Conservation (phyloP, 352 stramenopile genomes). For the Phytophthora agathidicida region DNA sequence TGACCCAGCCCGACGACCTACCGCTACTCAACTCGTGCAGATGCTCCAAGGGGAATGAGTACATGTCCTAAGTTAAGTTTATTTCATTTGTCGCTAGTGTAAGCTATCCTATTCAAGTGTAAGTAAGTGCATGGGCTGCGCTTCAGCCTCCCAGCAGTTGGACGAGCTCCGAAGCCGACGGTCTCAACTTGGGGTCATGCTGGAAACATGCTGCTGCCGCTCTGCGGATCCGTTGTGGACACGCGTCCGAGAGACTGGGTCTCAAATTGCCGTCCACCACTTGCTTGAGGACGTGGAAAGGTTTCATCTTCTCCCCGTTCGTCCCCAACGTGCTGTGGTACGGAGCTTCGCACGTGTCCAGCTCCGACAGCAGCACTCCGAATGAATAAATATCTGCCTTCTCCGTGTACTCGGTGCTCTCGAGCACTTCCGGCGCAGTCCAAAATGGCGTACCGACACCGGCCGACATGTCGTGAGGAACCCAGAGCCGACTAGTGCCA, state of each 20-base stretch:
- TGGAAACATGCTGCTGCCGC: conserved; percentile 52
- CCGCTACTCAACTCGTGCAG: conserved; percentile 20
- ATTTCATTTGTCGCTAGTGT: conserved; percentile 17
- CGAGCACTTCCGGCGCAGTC: conserved; percentile 74
- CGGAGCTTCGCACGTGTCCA: conserved; percentile 49
- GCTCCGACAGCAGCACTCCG: conserved; percentile 56
- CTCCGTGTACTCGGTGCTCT: conserved; percentile 57
- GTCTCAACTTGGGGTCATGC: conserved; percentile 43
- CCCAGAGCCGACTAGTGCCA: conserved; percentile 33
- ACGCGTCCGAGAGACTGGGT: conserved; percentile 45
- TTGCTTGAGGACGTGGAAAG: conserved; percentile 54
- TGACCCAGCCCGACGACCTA: conserved; percentile 34
- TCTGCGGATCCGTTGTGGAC: conserved; percentile 42
- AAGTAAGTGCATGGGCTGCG: conserved; percentile 19
- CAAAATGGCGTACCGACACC: conserved; percentile 62
- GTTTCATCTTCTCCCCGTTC: conserved; percentile 42
- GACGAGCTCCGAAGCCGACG: conserved; percentile 44
- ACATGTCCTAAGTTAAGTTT: conserved; percentile 2
- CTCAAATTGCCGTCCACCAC: conserved; percentile 51
- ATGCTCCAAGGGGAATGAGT: conserved; percentile 29
- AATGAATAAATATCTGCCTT: conserved; percentile 83
- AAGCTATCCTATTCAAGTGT: conserved; percentile 15
- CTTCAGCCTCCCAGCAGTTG: conserved; percentile 44
- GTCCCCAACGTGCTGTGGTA: conserved; percentile 27
- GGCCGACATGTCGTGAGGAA: conserved; percentile 35